Evolutionary conservation across 2,329 filamentous ascomycete species (phyloP).

Genomic region (Microcyclosporella mali): DNA sequence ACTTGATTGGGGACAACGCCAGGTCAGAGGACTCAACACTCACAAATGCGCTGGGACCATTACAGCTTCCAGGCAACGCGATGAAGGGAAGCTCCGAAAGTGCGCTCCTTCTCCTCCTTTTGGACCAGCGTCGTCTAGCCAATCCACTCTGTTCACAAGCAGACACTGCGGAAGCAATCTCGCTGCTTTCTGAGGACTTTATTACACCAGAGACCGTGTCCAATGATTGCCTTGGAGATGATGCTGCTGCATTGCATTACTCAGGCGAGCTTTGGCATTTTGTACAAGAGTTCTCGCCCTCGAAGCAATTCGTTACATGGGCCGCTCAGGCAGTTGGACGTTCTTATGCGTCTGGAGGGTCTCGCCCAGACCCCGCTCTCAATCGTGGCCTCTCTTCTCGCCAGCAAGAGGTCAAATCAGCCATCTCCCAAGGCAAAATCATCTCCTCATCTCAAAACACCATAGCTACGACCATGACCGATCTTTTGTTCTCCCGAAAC

Average conservation of each 20-base stretch:
- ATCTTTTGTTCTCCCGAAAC: constrained; percentile 22
- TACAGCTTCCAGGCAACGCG: constrained; percentile 64
- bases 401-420: background rate
- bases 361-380: constrained; percentile 7
- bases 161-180: constrained; percentile 64
- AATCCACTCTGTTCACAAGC: constrained; percentile 62
- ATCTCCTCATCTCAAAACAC: constrained; percentile 25
- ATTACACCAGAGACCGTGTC: constrained; percentile 51
- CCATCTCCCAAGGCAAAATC: background rate
- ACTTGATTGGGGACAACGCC: constrained; percentile 11
- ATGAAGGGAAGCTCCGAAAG: constrained; percentile 68
- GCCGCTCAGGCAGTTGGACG: constrained; percentile 77
- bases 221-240: constrained; percentile 63
- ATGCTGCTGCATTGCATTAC: constrained; percentile 52
- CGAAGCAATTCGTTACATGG: constrained; percentile 57
- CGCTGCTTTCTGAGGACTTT: constrained; percentile 70
- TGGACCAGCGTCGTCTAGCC: constrained; percentile 62
- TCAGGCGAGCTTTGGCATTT: constrained; percentile 22
- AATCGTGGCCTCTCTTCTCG: too few species aligned
- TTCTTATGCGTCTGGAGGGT: constrained; percentile 58
- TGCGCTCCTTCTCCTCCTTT: constrained; percentile 68
- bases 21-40: constrained; percentile 9
- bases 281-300: constrained; percentile 16
- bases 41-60: constrained; percentile 34
- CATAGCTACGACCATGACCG: constrained; percentile 33